phyloP scores from a whole-genome alignment of 192 early-diverging fungal genomes.

The Physocladia obscura region DNA sequence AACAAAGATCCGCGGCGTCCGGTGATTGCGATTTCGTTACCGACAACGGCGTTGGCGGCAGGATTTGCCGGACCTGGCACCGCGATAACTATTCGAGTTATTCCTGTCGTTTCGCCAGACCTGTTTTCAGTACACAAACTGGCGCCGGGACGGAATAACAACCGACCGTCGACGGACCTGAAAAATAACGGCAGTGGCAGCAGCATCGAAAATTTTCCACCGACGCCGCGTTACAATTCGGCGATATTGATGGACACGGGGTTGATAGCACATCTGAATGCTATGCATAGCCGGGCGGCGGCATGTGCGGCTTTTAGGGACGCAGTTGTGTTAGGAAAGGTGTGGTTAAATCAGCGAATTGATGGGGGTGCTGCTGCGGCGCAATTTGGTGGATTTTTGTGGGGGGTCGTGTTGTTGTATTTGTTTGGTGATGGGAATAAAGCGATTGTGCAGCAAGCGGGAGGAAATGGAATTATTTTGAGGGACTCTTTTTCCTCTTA shows the following conservation, averaged over 20 bases:
- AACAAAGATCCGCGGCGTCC: conserved; percentile 47
- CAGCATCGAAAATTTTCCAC: conserved; percentile 26
- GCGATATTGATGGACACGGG: conserved; percentile 75
- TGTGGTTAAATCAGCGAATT: conserved; percentile 86
- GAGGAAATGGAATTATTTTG: neutral
- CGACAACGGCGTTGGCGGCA: neutral
- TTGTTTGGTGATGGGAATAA: conserved; percentile 67
- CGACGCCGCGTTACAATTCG: conserved; percentile 91
- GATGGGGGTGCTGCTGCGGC: conserved; percentile 39
- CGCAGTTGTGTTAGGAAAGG: conserved; percentile 74
- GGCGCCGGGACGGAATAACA: conserved; percentile 77
- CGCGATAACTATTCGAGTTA: conserved; percentile 72
- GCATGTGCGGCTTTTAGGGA: conserved; percentile 76
- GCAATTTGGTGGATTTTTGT: conserved; percentile 75
- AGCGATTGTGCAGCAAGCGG: conserved; percentile 28
- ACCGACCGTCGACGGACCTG: conserved; percentile 53
- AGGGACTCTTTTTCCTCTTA: conserved; percentile 73
- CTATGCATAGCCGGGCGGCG: conserved; percentile 72
- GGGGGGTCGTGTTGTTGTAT: conserved; percentile 85
- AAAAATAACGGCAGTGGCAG: neutral
- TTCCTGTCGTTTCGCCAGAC: conserved; percentile 68
- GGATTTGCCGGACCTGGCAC: conserved; percentile 17
- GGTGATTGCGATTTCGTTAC: conserved; percentile 40
- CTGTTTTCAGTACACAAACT: conserved; percentile 71
- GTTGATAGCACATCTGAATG: conserved; percentile 73